Base-by-base conservation (phyloP, 2,329 filamentous ascomycete genomes). In the Arthrobotrys musiformis region DNA sequence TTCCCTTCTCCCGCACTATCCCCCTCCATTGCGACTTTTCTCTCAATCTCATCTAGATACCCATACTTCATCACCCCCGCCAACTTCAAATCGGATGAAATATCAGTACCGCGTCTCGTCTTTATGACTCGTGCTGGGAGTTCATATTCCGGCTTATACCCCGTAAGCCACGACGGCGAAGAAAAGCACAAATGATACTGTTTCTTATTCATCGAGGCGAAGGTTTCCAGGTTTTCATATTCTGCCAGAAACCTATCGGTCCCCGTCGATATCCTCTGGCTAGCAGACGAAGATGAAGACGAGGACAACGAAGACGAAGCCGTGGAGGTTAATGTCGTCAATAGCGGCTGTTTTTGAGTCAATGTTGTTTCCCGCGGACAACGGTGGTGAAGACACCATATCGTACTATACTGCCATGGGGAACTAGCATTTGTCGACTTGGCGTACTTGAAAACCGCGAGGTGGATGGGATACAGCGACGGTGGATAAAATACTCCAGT, bases 71-170 rank as follows among this genome's bases (percentile, higher is more conserved):
- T 19, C 9, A 72, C 44, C 4, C 58, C 68, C 0, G 35, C 58
- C 11, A 72, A 17, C 8, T 72, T 72, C n/a, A 61, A 19, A 56
- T 63, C 48, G 4, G 58, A 64, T 0, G 46, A 35, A 7, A 72
- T 72, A 48, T 64, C 58, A 11, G 40, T 48, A 2, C 60, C 68
- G 6, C 60, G 35, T 17, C 68, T 40, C 0, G 58, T 72, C 6
- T 61, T 52, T 28, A 72, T 63, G 3, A 64, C 9, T 6, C 68
- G 35, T 2, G 4, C 8, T 4, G 68, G 68, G 2, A 58, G 24
- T n/a, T 72, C 68, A 37, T 72, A 72, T 58, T 72, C 68, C 22
- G 68, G 68, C n/a, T 72, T 72, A 48, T 72, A 56, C 4, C 68
- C 68, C 3, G 28, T 22, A n/a, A 72, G n/a, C 68, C 68, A 72